phyloP scores from a whole-genome alignment of 2,329 filamentous ascomycete species.

The Aureobasidium sp. region DNA sequence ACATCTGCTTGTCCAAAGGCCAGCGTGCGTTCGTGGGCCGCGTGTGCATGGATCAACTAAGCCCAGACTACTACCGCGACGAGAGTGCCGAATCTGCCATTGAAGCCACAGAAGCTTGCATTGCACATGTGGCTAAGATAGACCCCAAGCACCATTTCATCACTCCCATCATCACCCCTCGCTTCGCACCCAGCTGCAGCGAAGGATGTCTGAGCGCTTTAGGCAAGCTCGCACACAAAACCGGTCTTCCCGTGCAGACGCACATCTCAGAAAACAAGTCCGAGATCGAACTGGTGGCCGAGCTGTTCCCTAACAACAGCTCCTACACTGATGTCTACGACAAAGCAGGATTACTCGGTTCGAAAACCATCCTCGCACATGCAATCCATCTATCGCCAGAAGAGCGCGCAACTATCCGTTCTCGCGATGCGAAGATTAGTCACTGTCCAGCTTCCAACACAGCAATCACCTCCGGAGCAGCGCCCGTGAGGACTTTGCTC shows the following conservation, averaged over 20 bases:
- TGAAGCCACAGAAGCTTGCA: slow-evolving; percentile 32
- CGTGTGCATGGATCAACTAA: slow-evolving; percentile 85
- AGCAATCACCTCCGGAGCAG: slow-evolving; percentile 69
- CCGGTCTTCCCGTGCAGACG: slow-evolving; percentile 67
- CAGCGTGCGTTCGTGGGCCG: slow-evolving; percentile 87
- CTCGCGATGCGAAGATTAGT: slow-evolving; percentile 56
- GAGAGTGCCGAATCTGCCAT: slow-evolving; percentile 55
- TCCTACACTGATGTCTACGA: slow-evolving; percentile 79
- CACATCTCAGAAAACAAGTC: slow-evolving; percentile 77
- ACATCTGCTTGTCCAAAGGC: slow-evolving; percentile 68
- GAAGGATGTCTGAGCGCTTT: slow-evolving; percentile 51
- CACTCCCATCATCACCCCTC: slow-evolving; percentile 68
- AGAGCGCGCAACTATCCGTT: slow-evolving; percentile 58
- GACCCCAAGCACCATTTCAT: slow-evolving; percentile 61
- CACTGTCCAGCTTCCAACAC: slow-evolving; percentile 88
- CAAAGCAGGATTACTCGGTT: slow-evolving; percentile 56
- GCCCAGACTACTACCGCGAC: slow-evolving; percentile 74
- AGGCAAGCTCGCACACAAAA: slow-evolving; percentile 54
- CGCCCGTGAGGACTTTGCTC: slow-evolving; percentile 65
- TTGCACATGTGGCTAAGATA: slow-evolving; percentile 52
- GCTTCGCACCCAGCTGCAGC: slow-evolving; percentile 52
- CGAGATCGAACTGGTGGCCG: slow-evolving; percentile 63
- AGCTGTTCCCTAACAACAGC: slow-evolving; percentile 56
- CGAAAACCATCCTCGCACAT: slow-evolving; percentile 75
- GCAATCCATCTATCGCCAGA: slow-evolving; percentile 63